A percentile compares a stretch with the other conserved stretches of the same genome.
phyloP scores from a whole-genome alignment of 345 rosid genomes.

The Dovyalis caffra region DNA sequence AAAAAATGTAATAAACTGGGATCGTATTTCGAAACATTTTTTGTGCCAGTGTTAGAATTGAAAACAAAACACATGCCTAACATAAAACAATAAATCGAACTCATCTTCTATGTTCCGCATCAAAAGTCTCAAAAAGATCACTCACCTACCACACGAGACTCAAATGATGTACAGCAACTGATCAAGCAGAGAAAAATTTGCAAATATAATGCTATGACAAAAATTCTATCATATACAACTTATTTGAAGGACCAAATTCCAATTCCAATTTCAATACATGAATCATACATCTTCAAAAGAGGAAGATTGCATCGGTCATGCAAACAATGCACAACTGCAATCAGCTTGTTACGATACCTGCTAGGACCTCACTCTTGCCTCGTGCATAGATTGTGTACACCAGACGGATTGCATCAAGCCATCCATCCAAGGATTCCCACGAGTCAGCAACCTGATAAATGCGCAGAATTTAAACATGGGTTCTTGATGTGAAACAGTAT shows the following conservation, averaged over 20 bases:
- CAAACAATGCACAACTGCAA: slow-evolving; percentile 7
- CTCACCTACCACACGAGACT: not conserved
- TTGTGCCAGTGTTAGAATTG: not conserved
- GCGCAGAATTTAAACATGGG: not conserved
- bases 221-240: slow-evolving; percentile 26
- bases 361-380: slow-evolving; percentile 85
- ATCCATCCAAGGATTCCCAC: slow-evolving; percentile 93
- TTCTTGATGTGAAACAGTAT: not conserved
- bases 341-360: slow-evolving; percentile 83
- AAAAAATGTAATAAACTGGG: not conserved
- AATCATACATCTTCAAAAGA: slow-evolving; percentile 6
- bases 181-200: slow-evolving; percentile 2
- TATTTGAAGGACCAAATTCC: slow-evolving; percentile 12
- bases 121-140: not conserved
- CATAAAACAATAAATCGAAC: not conserved
- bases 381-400: slow-evolving; percentile 89
- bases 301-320: slow-evolving; percentile 4
- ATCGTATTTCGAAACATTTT: not conserved
- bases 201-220: slow-evolving; percentile 7
- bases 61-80: not conserved
- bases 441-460: slow-evolving; percentile 81
- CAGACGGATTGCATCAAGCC: slow-evolving; percentile 93
- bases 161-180: slow-evolving; percentile 2
- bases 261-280: slow-evolving; percentile 20
- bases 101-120: not conserved